These are phyloP conservation scores for Spizellomyces punctatus DNA, from an alignment of 192 early-diverging fungal species.

Conservation along the genomic window DNA sequence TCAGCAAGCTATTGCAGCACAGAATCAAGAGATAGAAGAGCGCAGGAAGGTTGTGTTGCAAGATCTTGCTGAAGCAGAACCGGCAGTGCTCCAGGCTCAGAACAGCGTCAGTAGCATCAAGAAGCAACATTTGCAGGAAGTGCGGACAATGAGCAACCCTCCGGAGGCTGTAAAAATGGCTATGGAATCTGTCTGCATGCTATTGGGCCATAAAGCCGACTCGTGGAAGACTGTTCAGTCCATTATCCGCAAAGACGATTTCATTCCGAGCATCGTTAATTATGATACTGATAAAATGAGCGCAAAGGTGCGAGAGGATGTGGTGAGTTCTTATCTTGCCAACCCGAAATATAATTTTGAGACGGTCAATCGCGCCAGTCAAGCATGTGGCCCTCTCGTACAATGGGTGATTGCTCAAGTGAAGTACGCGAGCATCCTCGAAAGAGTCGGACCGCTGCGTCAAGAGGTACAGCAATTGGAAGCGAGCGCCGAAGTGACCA, in stretches of 20 bases:
- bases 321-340: conserved; percentile 75
- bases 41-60: conserved; percentile 77
- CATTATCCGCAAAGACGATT: conserved; percentile 93
- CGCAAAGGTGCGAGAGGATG: conserved; percentile 72
- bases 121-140: conserved; percentile 94
- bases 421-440: conserved; percentile 87
- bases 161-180: conserved; percentile 95
- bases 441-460: conserved; percentile 93
- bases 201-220: conserved; percentile 83
- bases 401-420: conserved; percentile 99
- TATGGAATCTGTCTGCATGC: conserved; percentile 95
- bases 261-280: conserved; percentile 95
- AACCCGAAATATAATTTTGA: conserved; percentile 94
- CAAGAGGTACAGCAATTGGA: conserved; percentile 87
- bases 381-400: conserved; percentile 97
- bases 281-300: conserved; percentile 93
- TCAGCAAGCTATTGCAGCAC: conserved; percentile 69
- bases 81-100: conserved; percentile 94
- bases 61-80: conserved; percentile 96
- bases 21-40: conserved; percentile 79
- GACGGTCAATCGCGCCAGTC: conserved; percentile 92
- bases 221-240: conserved; percentile 92
- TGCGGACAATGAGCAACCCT: conserved; percentile 95
- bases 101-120: conserved; percentile 93
- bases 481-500: conserved; percentile 70